These are phyloP conservation scores for Neurospora sp. DNA, from an alignment of 2,329 filamentous ascomycete species.

Conservation along the genomic window DNA sequence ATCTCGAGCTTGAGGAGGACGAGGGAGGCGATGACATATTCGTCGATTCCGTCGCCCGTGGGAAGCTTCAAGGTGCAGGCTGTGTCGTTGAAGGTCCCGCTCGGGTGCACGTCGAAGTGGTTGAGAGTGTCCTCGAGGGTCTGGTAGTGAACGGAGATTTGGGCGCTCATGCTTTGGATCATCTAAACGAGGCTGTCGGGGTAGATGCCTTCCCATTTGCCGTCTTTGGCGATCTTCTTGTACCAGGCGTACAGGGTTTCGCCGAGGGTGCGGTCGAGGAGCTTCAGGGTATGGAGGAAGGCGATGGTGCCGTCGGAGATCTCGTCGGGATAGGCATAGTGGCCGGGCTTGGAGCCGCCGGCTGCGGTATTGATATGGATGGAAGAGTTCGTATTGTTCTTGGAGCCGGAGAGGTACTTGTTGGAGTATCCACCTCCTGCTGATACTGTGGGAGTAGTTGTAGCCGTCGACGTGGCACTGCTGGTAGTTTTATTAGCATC, in stretches of 20 bases:
- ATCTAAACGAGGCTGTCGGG: slow-evolving; percentile 24
- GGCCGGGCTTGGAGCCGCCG: slow-evolving; percentile 24
- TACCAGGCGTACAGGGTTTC: slow-evolving; percentile 24
- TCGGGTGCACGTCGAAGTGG: slow-evolving; percentile 21
- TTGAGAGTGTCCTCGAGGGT: slow-evolving; percentile 25
- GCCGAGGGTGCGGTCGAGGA: slow-evolving; percentile 25
- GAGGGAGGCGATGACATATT: slow-evolving; percentile 20
- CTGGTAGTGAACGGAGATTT: slow-evolving; percentile 26
- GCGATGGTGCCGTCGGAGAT: slow-evolving; percentile 21
- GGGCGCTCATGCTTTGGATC: slow-evolving; percentile 24
- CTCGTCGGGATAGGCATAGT: slow-evolving; percentile 24
- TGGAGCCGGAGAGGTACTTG: slow-evolving; percentile 17
- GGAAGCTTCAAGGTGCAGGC: slow-evolving; percentile 21
- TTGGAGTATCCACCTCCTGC: slow-evolving; percentile 1
- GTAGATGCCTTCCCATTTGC: slow-evolving; percentile 24
- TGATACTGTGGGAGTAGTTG: slow-evolving; percentile 1
- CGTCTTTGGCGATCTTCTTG: slow-evolving; percentile 17
- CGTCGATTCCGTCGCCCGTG: slow-evolving; percentile 15
- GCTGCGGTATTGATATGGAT: slow-evolving; percentile 23
- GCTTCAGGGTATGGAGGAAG: slow-evolving; percentile 21
- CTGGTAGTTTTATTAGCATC: neutral
- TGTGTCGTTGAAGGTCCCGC: slow-evolving; percentile 6
- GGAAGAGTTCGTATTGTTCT: slow-evolving; percentile 5
- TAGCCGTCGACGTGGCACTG: slow-evolving; percentile 9
- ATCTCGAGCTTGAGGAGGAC: slow-evolving; percentile 23